Conservation (phyloP, 169 alveolate genomes). For the Plasmodium vivax region DNA sequence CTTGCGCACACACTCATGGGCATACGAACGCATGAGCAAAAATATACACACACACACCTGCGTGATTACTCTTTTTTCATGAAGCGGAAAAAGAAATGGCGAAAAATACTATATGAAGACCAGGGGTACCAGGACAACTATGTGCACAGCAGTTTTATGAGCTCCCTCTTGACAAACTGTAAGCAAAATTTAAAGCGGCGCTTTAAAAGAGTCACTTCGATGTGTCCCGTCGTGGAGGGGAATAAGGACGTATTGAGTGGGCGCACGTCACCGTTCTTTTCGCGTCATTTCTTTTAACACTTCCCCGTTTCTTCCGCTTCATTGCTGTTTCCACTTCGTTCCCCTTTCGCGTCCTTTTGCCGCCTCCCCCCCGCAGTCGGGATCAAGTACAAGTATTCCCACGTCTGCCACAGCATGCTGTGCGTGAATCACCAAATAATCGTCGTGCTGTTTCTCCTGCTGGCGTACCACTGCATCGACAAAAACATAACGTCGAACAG, state of each 20-base stretch:
- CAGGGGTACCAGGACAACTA: constrained; percentile 67
- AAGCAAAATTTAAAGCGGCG: background rate
- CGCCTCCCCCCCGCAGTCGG: constrained; percentile 10
- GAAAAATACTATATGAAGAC: constrained; percentile 69
- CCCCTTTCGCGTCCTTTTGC: background rate
- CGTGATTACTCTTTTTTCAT: constrained; percentile 7
- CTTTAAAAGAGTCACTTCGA: background rate
- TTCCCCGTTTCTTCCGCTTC: background rate
- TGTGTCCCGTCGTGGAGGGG: background rate
- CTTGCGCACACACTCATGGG: no score
- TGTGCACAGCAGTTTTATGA: constrained; percentile 60
- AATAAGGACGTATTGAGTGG: background rate
- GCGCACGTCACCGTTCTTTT: background rate
- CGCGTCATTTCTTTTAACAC: background rate
- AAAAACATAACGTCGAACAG: constrained; percentile 27
- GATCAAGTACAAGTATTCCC: constrained; percentile 55
- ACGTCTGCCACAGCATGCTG: constrained; percentile 46
- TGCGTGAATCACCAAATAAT: constrained; percentile 66
- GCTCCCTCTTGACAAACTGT: constrained; percentile 68
- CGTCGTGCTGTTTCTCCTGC: constrained; percentile 41
- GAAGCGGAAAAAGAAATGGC: constrained; percentile 68
- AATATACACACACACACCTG: constrained; percentile 5
- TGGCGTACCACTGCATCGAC: constrained; percentile 52
- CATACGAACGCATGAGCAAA: background rate
- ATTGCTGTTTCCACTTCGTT: background rate